A percentile compares a stretch with the other conserved stretches of the same genome.
Evolutionary conservation across 257 asterid genomes (phyloP).

Genomic region (Capsicum rhomboideum): DNA sequence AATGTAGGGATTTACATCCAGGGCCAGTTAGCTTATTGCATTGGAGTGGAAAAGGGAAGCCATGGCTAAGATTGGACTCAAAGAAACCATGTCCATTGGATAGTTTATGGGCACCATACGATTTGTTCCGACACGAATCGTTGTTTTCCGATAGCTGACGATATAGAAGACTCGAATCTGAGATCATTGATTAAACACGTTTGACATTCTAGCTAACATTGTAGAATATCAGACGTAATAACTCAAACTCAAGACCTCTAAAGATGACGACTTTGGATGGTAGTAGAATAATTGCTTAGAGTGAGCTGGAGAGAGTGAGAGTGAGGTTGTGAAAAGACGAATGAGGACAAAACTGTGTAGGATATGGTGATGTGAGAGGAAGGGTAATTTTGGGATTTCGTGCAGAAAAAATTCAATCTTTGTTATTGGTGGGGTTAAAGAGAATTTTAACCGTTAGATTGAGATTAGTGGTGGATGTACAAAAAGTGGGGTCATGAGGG

Average conservation of each 20-base stretch:
- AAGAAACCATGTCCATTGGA: conserved; percentile 73
- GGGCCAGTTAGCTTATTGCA: conserved; percentile 81
- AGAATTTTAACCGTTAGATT: not conserved
- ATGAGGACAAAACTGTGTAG: conserved; percentile 15
- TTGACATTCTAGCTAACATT: not conserved
- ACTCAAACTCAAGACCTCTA: not conserved
- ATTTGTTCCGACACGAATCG: conserved; percentile 49
- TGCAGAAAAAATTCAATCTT: not conserved
- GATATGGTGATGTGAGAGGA: conserved; percentile 5
- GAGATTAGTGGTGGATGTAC: not conserved
- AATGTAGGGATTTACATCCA: conserved; percentile 74
- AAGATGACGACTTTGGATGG: not conserved
- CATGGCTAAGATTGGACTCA: conserved; percentile 77
- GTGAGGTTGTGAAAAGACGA: conserved; percentile 14
- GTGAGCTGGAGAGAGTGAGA: conserved; percentile 28
- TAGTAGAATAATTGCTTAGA: conserved; percentile 3
- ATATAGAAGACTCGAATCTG: fast-evolving
- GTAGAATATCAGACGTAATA: not conserved
- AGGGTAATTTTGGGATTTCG: conserved; percentile 18
- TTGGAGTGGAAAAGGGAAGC: conserved; percentile 95
- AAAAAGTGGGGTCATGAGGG: not conserved
- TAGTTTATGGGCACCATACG: conserved; percentile 69
- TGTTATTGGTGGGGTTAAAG: not conserved
- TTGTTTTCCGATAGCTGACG: conserved; percentile 46
- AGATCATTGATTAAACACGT: not conserved